Evolutionary conservation across 1,284 basidiomycete species (phyloP), one percentile per base, ranked within the genome.

Genomic region (Athelia sp.): DNA sequence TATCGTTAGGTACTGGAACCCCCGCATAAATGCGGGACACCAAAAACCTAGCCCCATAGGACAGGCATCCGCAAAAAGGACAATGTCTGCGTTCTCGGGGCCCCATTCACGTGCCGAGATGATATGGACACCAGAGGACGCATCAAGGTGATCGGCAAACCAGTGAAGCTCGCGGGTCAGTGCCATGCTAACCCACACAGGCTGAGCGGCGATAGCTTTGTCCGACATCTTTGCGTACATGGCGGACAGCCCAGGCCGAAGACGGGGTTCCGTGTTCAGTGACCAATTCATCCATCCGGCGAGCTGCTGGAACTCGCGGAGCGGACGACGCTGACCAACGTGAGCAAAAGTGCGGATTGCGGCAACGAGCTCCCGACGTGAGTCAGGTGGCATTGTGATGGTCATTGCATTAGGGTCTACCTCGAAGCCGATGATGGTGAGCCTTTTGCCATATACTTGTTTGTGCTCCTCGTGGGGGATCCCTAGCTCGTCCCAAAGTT

Each of bases 371-470:
- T 40, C 19, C 6, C n/a, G 19, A n/a, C 36, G 36, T 8, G 36
- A n/a, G 36, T 40, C 36, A n/a, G 15, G 8, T 4, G 36, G 36
- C n/a, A 40, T 40, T 9, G 36, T 40, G 19, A 40, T 21, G 6
- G 36, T 40, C 36, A 40, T 40, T 4, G 36, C 36, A n/a, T 40
- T 40, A 21, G 36, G 8, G 36, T 40, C 36, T 8, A 40, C 36
- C 36, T 40, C 36, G 36, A 40, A 40, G n/a, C 36, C 36, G 36
- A 40, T 40, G 36, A 40, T 40, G 36, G n/a, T n/a, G 4, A 40
- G 15, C 36, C 9, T 6, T 17, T 4, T 9, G 9, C 36, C 36
- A 21, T 17, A 40, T 6, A 17, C 36, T n/a, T 40, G 36, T 21
- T 40, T 40, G 4, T 4, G 6, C n/a, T n/a, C 8, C 6, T n/a